Conservation (phyloP, 768 basidiomycete species). For the Holtermannia corniformis region DNA sequence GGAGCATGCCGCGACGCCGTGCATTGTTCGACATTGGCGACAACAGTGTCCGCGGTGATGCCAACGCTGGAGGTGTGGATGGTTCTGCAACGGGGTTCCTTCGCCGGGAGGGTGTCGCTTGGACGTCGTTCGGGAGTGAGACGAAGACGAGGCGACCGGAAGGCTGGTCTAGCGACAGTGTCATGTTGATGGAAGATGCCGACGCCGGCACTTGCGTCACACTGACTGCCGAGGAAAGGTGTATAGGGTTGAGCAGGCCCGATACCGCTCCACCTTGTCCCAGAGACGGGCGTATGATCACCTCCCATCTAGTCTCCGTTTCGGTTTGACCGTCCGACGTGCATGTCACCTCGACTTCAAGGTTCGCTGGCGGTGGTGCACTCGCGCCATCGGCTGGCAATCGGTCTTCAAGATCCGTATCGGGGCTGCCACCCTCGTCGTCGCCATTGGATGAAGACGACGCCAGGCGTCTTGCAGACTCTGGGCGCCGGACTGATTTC, state of each 20-base stretch:
- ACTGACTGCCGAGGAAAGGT: conserved; percentile 1
- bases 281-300: conserved; percentile 41
- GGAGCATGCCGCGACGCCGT: neutral
- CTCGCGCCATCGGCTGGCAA: too few species aligned
- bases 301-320: conserved; percentile 54
- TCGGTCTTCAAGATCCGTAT: neutral
- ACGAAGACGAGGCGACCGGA: conserved; percentile 36
- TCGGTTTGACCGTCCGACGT: neutral
- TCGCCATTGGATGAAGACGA: neutral
- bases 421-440: neutral
- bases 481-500: neutral
- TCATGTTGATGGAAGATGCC: conserved; percentile 30
- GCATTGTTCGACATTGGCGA: neutral
- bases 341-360: conserved; percentile 17
- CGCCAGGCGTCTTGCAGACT: neutral
- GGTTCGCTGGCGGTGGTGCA: too few species aligned
- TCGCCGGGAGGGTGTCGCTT: conserved; percentile 14
- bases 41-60: neutral
- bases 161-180: conserved; percentile 27
- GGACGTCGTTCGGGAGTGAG: conserved; percentile 18
- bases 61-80: neutral
- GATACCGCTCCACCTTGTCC: neutral
- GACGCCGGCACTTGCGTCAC: conserved; percentile 14
- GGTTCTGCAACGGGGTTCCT: neutral
- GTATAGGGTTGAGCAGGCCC: conserved; percentile 8